Conservation (phyloP, 164 flowering plant species). For the Aristolochia fimbriata region DNA sequence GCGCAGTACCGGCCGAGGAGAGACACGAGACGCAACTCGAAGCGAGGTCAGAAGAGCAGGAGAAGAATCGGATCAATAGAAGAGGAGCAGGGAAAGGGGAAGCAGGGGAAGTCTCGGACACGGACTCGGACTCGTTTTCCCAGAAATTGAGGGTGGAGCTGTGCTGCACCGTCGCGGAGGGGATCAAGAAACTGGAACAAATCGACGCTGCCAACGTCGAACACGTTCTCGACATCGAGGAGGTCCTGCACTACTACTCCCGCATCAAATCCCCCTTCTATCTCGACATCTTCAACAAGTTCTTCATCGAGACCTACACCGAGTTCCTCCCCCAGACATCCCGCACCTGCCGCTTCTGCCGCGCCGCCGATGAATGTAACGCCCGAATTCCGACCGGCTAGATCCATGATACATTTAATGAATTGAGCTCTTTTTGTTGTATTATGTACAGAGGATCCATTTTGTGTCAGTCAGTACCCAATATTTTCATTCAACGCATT, state of each 20-base stretch:
- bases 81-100: neutral
- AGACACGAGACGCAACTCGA: neutral
- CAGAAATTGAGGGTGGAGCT: constrained; percentile 10
- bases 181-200: constrained; percentile 59
- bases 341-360: neutral
- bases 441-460: too few relatives aligned
- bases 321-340: constrained; percentile 22
- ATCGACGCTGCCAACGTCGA: constrained; percentile 47
- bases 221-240: constrained; percentile 59
- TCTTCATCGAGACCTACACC: constrained; percentile 46
- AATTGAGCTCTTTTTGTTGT: too few relatives aligned
- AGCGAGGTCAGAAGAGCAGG: neutral
- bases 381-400: neutral
- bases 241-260: constrained; percentile 69
- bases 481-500: too few relatives aligned
- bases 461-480: too few relatives aligned
- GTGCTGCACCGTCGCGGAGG: constrained; percentile 24
- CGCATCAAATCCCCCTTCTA: constrained; percentile 65
- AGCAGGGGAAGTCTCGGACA: constrained; percentile 13
- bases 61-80: constrained; percentile 4
- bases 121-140: neutral
- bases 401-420: too few relatives aligned
- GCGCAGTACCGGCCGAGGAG: neutral
- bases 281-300: constrained; percentile 69
- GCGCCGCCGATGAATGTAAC: neutral